A percentile compares a stretch with the other conserved stretches of the same genome.
These are phyloP conservation scores for Rhodosporidiobolus odoratus DNA, from an alignment of 768 basidiomycete species.

Conservation along the genomic window DNA sequence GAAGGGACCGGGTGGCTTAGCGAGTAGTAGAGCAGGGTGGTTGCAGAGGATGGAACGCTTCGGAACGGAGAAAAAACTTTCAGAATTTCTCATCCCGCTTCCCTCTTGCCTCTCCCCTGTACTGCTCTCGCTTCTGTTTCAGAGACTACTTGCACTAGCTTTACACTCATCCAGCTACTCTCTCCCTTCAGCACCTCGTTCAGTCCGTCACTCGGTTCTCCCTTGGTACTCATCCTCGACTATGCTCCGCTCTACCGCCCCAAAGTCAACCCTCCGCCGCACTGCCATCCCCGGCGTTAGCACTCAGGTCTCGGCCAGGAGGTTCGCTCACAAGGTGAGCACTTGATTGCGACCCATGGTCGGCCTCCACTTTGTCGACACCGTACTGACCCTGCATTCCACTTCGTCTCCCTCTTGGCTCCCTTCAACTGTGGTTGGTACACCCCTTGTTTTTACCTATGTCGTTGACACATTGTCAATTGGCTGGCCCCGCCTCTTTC, in stretches of 20 bases:
- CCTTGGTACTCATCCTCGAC: too few species aligned
- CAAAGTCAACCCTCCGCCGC: constrained; percentile 13
- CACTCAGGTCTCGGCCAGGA: constrained; percentile 25
- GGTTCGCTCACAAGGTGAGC: constrained; percentile 39
- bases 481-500: too few species aligned
- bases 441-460: too few species aligned
- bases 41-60: not conserved
- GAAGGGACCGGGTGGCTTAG: too few species aligned
- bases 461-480: too few species aligned
- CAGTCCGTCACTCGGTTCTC: too few species aligned
- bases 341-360: not conserved
- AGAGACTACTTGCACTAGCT: not conserved
- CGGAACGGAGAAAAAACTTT: not conserved
- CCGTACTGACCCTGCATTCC: not conserved
- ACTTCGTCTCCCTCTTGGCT: not conserved
- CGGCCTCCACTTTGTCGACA: not conserved
- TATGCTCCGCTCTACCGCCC: too few species aligned
- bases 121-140: not conserved
- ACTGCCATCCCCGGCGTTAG: constrained; percentile 13
- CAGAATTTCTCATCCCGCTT: too few species aligned
- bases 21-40: too few species aligned
- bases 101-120: not conserved
- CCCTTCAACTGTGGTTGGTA: too few species aligned
- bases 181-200: too few species aligned
- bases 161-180: not conserved